Base-by-base conservation (phyloP, 2,329 filamentous ascomycete species). In the Aspergillus aculeatinus region DNA sequence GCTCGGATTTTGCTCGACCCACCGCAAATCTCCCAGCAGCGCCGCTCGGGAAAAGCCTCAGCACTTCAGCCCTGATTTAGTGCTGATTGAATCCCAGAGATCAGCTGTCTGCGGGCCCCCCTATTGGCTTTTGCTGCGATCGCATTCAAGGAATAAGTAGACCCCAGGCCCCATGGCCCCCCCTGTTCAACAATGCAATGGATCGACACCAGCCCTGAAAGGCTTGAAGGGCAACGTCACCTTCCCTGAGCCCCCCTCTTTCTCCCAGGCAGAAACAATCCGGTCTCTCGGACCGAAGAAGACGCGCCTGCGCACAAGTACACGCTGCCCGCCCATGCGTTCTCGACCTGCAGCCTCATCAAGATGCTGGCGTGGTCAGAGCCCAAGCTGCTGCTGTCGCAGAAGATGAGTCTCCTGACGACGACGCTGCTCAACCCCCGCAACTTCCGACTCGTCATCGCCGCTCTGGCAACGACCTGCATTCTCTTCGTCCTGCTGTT, bases 251-350 rank as follows among this genome's bases (percentile, higher is more conserved):
- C 27, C 27, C 27, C 27, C 27, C 27, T 29, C 27, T 29, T 29
- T 6, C 27, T 27, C 21, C 42, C 44, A 55, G 53, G 53, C 53
- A 55, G 52, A 55, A 19, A 47, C 53, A 48, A 55, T 55, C n/a
- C 44, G n/a, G n/a, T 7, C 16, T 48, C 25, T 55, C 27, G 25
- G 16, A 16, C 12, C 16, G 33, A 35, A 35, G 12, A 16, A 16
- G 14, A 16, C 11, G 14, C 3, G 5, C 21, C n/a, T 16, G 27
- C 5, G n/a, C 19, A 29, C 27, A 29, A 48, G 48, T 9, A 48
- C 42, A 19, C 27, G 42, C 9, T 29, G 23, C 39, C 39, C 6
- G 33, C 39, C 27, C 42, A 55, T 55, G 52, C 25, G 14, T 7
- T 9, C 2, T 14, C 39, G 3, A n/a, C 1, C 42, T 21, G 4